phyloP scores from a whole-genome alignment of 345 rosid species.

The Noccaea bulbosa region DNA sequence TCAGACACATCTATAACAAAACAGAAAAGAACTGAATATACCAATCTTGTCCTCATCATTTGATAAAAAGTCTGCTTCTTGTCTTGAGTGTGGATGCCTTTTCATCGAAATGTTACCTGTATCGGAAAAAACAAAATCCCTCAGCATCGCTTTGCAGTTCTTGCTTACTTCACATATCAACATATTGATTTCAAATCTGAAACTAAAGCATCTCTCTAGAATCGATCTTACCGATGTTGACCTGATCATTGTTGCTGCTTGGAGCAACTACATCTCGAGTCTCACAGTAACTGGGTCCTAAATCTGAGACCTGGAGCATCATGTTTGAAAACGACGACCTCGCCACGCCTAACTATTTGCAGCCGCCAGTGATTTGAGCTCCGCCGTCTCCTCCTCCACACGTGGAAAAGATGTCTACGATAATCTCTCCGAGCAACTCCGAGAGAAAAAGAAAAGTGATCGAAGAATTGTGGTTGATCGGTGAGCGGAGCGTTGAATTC shows the following conservation, averaged over 20 bases:
- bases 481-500: neutral
- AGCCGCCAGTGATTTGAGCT: neutral
- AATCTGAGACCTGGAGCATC: slow-evolving; percentile 24
- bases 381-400: slow-evolving; percentile 3
- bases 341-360: slow-evolving; percentile 2
- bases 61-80: slow-evolving; percentile 24
- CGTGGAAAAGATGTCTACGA: neutral
- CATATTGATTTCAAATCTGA: neutral
- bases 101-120: slow-evolving; percentile 17
- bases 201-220: slow-evolving; percentile 1
- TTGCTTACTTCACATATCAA: neutral
- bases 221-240: slow-evolving; percentile 26
- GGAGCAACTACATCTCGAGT: slow-evolving; percentile 12
- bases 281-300: slow-evolving; percentile 19
- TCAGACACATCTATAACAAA: neutral
- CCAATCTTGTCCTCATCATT: slow-evolving; percentile 20
- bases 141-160: slow-evolving; percentile 1
- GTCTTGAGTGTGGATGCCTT: neutral
- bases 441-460: no score
- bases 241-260: slow-evolving; percentile 25
- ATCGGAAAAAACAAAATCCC: neutral
- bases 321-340: slow-evolving; percentile 16
- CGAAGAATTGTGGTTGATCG: neutral
- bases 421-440: no score
- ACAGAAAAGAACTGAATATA: slow-evolving; percentile 21